These are phyloP conservation scores for Biscogniauxia sp. DNA, from an alignment of 2,329 filamentous ascomycete species.

Conservation along the genomic window DNA sequence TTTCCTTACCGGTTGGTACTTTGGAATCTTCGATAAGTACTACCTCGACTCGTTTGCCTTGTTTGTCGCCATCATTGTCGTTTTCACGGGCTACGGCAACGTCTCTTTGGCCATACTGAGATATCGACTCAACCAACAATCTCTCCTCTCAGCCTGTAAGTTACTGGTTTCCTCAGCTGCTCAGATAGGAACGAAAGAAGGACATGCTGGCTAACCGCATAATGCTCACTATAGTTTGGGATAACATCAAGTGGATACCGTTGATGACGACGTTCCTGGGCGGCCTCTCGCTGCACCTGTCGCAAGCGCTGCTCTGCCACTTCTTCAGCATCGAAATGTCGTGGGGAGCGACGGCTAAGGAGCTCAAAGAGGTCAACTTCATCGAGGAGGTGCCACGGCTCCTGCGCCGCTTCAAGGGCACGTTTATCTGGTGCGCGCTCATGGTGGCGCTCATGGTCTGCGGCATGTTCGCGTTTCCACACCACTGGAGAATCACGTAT, in stretches of 20 bases:
- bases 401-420: constrained; percentile 33
- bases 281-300: constrained; percentile 42
- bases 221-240: constrained; percentile 36
- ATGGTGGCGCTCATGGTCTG: constrained; percentile 31
- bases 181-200: background rate
- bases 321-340: constrained; percentile 43
- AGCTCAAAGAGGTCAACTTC: constrained; percentile 34
- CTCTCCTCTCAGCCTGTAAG: constrained; percentile 35
- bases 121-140: constrained; percentile 54
- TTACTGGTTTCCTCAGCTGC: background rate
- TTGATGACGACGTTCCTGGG: constrained; percentile 43
- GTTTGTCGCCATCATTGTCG: constrained; percentile 33
- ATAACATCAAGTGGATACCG: constrained; percentile 52
- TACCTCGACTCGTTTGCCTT: constrained; percentile 58
- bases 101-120: constrained; percentile 54
- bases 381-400: constrained; percentile 33
- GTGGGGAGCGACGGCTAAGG: constrained; percentile 36
- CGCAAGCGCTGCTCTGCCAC: constrained; percentile 40
- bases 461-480: constrained; percentile 29
- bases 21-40: constrained; percentile 50
- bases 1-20: constrained; percentile 71
- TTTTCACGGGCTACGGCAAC: constrained; percentile 34
- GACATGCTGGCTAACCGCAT: constrained; percentile 11
- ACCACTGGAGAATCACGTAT: constrained; percentile 52
- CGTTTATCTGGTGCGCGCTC: constrained; percentile 29